phyloP scores from a whole-genome alignment of 2,329 filamentous ascomycete species.

The Fusarium oxysporum region DNA sequence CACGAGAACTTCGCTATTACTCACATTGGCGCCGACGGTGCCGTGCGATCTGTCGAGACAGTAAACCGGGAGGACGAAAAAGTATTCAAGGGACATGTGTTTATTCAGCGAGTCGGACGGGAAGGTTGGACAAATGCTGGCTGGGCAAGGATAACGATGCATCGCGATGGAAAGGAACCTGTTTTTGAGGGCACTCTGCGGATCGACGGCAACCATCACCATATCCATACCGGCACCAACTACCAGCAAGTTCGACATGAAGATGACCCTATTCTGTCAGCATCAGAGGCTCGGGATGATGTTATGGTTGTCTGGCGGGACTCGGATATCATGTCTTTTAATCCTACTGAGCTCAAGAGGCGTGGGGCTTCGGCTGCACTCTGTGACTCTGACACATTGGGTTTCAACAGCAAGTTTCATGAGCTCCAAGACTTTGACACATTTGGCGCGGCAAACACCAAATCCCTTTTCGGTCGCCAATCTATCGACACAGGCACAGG shows the following conservation, averaged over 20 bases:
- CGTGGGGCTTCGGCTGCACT: slow-evolving; percentile 62
- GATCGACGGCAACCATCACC: slow-evolving; percentile 84
- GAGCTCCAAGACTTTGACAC: slow-evolving; percentile 64
- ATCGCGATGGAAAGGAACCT: slow-evolving; percentile 79
- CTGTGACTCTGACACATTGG: slow-evolving; percentile 80
- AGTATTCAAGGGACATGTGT: slow-evolving; percentile 85
- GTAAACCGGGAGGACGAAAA: slow-evolving; percentile 80
- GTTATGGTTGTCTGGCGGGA: slow-evolving; percentile 94
- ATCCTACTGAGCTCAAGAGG: slow-evolving; percentile 73
- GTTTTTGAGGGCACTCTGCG: slow-evolving; percentile 93
- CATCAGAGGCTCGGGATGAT: slow-evolving; percentile 66
- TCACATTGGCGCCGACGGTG: slow-evolving; percentile 78
- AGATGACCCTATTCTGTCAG: slow-evolving; percentile 74
- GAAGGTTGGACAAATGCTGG: slow-evolving; percentile 82
- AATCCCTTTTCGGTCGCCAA: slow-evolving; percentile 78
- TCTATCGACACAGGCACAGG: slow-evolving; percentile 74
- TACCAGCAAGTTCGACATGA: slow-evolving; percentile 79
- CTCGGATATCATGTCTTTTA: slow-evolving; percentile 75
- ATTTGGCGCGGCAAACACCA: slow-evolving; percentile 71
- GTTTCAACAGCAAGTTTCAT: slow-evolving; percentile 78
- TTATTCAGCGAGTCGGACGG: slow-evolving; percentile 70
- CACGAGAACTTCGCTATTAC: slow-evolving; percentile 79
- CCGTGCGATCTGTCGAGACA: slow-evolving; percentile 71
- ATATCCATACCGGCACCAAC: slow-evolving; percentile 80
- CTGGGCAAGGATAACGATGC: slow-evolving; percentile 86